Evolutionary conservation across 768 basidiomycete species (phyloP), one percentile per base, ranked within the genome.

Genomic region (Russula lepida): DNA sequence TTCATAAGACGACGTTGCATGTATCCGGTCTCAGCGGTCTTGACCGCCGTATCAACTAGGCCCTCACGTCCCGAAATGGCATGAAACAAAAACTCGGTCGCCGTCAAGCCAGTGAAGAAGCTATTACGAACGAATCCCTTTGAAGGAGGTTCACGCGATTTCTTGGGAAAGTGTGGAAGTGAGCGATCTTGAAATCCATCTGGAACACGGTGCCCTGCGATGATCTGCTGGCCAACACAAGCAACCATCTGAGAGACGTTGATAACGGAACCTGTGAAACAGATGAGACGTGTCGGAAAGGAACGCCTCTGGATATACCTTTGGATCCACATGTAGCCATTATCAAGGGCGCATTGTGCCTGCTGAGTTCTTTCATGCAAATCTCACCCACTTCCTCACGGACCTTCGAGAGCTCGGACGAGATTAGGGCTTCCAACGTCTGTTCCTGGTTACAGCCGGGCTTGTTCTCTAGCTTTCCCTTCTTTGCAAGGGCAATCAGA

Each of bases 191-290:
- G 95, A 77, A 99, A 99, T 32, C 95, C 97, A 79, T 98, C 88
- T 0, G 94, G 95, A 6, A 99, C 94, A 82, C 97, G 97, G 75
- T 92, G 88, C 7, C 97, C 97, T 21, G 93, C 85, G 64, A 99
- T 98, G 73, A 98, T 98, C 71, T 99, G 97, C 70, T 99, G 97
- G 6, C 97, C 97, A 67, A 99, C 97, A 83, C 95, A 98, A 70
- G 95, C 97, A 56, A 98, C 95, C 97, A 99, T 99, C 76, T 99
- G 97, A 25, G 93, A 95, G 58, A 99, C 97, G 74, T 99, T 99
- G 75, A 99, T 95, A 64, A 93, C 91, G 69, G 97, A 98, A 72
- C 97, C 95, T 89, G 63, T n/a, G 44, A n/a, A 76, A 44, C 4
- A 56, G 9, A 47, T 60, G 43, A 56, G 63, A 17, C 56, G 21